Percentiles rank a stretch among this genome's conserved stretches.
Conservation (phyloP, 2,329 filamentous ascomycete genomes). For the Graphilbum sp. region DNA sequence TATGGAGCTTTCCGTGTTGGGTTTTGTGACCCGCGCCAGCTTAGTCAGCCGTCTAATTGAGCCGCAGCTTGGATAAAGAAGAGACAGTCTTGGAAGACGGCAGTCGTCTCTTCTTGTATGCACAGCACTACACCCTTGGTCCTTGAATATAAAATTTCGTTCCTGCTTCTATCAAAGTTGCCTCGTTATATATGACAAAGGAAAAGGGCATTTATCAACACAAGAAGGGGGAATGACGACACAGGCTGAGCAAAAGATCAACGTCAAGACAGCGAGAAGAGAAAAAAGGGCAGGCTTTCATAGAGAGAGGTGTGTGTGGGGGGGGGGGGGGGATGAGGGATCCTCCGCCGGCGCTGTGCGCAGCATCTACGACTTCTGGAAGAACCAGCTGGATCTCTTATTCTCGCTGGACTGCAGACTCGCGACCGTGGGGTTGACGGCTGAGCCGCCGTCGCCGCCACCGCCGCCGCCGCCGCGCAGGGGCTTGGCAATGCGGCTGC, state of each 20-base stretch:
- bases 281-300: neutral
- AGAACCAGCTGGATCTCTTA: slow-evolving; percentile 44
- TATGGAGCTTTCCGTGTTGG: too few relatives aligned
- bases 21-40: too few relatives aligned
- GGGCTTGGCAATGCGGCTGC: slow-evolving; percentile 54
- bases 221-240: too few relatives aligned
- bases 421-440: slow-evolving; percentile 37
- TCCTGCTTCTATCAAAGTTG: neutral
- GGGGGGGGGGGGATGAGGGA: too few relatives aligned
- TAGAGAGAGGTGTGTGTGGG: neutral
- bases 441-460: slow-evolving; percentile 23
- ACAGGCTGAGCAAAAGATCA: too few relatives aligned
- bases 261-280: neutral
- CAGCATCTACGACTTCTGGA: slow-evolving; percentile 8
- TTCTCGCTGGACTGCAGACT: slow-evolving; percentile 44
- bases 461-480: slow-evolving; percentile 48
- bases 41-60: too few relatives aligned
- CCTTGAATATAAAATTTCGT: neutral
- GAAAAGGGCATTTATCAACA: neutral
- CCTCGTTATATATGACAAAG: slow-evolving; percentile 3
- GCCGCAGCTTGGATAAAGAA: too few relatives aligned
- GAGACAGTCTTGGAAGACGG: too few relatives aligned
- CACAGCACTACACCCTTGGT: too few relatives aligned
- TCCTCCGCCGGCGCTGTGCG: too few relatives aligned
- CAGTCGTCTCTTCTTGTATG: too few relatives aligned